Base-by-base conservation (phyloP, 192 early-diverging fungal species). In the Entomortierella beljakovae region DNA sequence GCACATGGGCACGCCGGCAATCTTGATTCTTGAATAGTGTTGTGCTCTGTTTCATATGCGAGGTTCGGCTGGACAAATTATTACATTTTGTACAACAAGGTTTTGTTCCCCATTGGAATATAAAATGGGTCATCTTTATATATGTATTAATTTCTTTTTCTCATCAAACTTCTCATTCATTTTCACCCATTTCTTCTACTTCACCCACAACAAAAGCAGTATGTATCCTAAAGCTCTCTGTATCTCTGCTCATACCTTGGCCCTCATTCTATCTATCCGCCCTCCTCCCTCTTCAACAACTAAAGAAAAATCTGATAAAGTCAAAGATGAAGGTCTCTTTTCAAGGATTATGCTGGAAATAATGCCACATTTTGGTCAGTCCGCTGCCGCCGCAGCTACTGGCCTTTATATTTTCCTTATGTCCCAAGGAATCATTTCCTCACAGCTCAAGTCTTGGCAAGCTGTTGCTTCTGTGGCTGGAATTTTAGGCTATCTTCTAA, bases 271-370 rank as follows among this genome's bases (percentile, higher is more conserved):
- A 28, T 65, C 64, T 15, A 53, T 74, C 25, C 57, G 64, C 0
- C 71, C 63, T 2, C 71, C 71, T 1, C n/a, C 29, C 0, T 65
- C 71, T 11, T 65, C 71, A 5, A 46, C 31, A 34, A 74, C 56
- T 20, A 60, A 60, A 51, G 64, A 67, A 46, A 74, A 67, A 20
- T 16, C 56, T 8, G 64, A 67, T 57, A 65, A 67, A 33, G 50
- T 67, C 64, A 66, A 74, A 40, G 64, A 74, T 23, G 64, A 67
- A n/a, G 71, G 62, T 8, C 29, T 56, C 7, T 55, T 67, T 40
- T 61, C 49, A 2, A n/a, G 35, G 29, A 11, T 67, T 52, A 66
- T 67, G 51, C 43, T 56, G 37, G 26, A 50, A 16, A 1, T 53
- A 1, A 42, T 61, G 57, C 48, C 62, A 6, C 32, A 20, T 2